Percentiles rank a stretch among this genome's conserved stretches.
phyloP scores from a whole-genome alignment of 176 grass and related monocot genomes.

The Avena atlantica region DNA sequence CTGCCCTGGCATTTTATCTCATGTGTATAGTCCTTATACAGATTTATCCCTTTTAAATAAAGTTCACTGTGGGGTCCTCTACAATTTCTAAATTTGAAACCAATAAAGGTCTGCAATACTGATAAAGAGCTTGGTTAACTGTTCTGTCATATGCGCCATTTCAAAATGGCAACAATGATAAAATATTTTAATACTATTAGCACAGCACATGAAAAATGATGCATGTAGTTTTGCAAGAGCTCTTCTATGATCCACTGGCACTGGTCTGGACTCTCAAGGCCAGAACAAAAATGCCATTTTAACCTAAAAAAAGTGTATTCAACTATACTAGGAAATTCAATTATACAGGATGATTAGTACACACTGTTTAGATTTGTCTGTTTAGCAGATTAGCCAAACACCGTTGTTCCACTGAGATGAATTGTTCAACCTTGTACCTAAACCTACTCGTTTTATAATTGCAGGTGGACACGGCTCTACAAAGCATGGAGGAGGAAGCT shows the following conservation, averaged over 20 bases:
- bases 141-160: conserved; percentile 4
- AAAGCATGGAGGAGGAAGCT: conserved; percentile 97
- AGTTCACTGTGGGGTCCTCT: not conserved
- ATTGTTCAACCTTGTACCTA: conserved; percentile 27
- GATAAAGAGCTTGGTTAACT: not conserved
- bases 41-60: not conserved
- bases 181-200: not conserved
- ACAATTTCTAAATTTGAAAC: not conserved
- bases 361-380: not conserved
- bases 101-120: not conserved
- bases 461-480: conserved; percentile 91
- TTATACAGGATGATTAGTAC: not conserved
- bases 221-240: not conserved
- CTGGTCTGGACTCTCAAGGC: not conserved
- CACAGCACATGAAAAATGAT: not conserved
- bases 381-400: not conserved
- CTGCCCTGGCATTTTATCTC: not conserved
- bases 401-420: not conserved
- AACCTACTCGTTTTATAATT: conserved; percentile 33
- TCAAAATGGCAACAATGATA: not conserved
- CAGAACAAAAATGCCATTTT: not conserved
- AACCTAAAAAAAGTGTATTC: not conserved
- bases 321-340: not conserved
- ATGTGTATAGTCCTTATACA: not conserved
- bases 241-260: not conserved